Evolutionary conservation across 257 asterid species (phyloP), one percentile per base, ranked within the genome.

Genomic region (Anisodus tanguticus): DNA sequence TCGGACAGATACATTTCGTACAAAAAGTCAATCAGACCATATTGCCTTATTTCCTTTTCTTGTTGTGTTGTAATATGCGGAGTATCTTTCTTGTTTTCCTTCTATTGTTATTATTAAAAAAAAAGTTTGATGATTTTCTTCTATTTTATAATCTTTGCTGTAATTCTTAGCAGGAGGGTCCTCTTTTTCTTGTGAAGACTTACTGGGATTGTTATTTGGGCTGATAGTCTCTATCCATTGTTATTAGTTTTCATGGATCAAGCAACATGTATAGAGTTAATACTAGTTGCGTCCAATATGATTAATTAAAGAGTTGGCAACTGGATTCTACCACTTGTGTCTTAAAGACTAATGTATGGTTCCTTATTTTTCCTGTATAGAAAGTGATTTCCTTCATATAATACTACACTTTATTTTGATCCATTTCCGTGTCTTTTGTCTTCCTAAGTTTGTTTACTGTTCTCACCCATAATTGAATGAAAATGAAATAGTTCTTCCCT

Each of bases 311-410:
- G 45, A 26, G 15, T 77, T 76, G 81, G 64, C 64, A 77, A 77
- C 81, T 77, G 81, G 26, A 77, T 77, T 53, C 81, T 77, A 13
- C 41, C 81, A 62, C 64, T 53, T 77, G 81, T 77, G 59, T 26
- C 64, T 77, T 77, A 31, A 77, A 26, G 49, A 53, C 47, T 53
- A 76, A 26, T 76, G 81, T 51, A 76, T 76, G 81, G 64, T 26
- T 76, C 81, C 51, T 76, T 26, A 22, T 22, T 45, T 6, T 77
- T 53, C 13, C 19, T 77, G 43, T 49, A 15, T 77, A 77, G 81
- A 53, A 53, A 77, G 63, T 77, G 81, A 77, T 77, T 77, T 77
- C 47, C 47, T 26, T 77, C 64, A 77, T 77, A 53, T 77, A 26
- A 15, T 72, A 47, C 60, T 59, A 26, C 16, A 55, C 45, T 9